Evolutionary conservation across 1,284 basidiomycete species (phyloP), one percentile per base, ranked within the genome.

Genomic region (Trichosporon inkin): DNA sequence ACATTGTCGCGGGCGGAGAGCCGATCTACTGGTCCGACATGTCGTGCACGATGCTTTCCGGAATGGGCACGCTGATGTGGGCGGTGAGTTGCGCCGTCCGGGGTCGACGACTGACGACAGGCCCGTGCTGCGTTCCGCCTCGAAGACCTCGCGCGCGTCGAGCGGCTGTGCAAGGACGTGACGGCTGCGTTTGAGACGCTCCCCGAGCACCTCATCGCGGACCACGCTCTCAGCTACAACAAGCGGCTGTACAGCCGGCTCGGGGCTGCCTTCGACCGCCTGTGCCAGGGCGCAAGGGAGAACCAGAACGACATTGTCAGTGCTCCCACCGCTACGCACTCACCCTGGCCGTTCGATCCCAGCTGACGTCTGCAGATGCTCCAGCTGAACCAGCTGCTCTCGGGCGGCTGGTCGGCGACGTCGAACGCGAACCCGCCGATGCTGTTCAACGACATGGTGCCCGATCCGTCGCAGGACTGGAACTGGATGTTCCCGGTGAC

Each of bases 361-460:
- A 14, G 44, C 44, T 49, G 22, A 49, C 24, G 10, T 63, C 8
- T 32, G 28, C 6, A 70, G 62, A 49, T 49, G 44, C 24, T 49
- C 22, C 44, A 49, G 24, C 44, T 49, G 24, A 49, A 49, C 24
- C 44, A 49, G 44, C 24, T 49, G 14, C 24, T 49, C 1, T 32
- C 24, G 10, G 44, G 44, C 24, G 44, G 44, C 6, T 49, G 44
- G 44, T 32, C 22, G 24, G 44, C 44, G 24, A 32, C 44, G 24
- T 16, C 44, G 22, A 49, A 49, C 24, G 16, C 22, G 14, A 32
- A 28, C 24, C 22, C 44, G 24, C 44, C 44, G 11, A 22, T 49
- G 16, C 24, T 49, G 24, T 49, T 49, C 44, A 49, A 49, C 44
- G 44, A 49, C 44, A 49, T 49, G 44, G 44, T 49, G 14, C 44